Evolutionary conservation across 2,329 filamentous ascomycete genomes (phyloP), one percentile per base, ranked within the genome.

Genomic region (Xylaria hypoxylon): DNA sequence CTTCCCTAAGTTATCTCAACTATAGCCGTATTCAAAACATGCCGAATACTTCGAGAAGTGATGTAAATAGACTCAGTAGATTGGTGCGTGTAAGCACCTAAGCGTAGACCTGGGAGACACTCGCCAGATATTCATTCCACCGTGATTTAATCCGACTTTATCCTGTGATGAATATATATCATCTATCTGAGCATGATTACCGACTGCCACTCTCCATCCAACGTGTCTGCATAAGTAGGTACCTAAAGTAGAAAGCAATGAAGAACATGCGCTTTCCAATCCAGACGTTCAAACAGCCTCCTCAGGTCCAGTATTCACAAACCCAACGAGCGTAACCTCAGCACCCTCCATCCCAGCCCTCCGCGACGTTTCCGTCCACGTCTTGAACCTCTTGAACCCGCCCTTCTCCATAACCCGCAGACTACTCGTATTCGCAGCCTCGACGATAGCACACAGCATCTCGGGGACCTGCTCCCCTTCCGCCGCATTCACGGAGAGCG

Each of bases 371-470:
- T 33, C 53, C 24, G 24, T 59, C 59, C 59, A 66, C 3, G 26
- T 62, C 64, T 47, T 59, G 22, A 66, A 66, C 52, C 31, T 44
- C 64, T 17, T 58, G 11, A 66, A 66, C 3, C 64, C 64, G 6
- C 38, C 47, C 59, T 66, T 66, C 53, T 66, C 59, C 64, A 66
- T 48, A 2, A 66, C 48, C 28, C 64, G 31, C 45, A 53, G 19
- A 11, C 64, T 66, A 2, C 38, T 31, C 28, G 3, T 10, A 62
- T 66, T 66, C 22, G 28, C 22, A 2, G 4, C 22, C 24, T 62
- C 64, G 1, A 66, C 59, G 2, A 53, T 44, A 8, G 64, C 64
- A n/a, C 28, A 58, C 38, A 66, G n/a, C 59, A 59, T 62, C 53
- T 66, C 64, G 10, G 33, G 42, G 8, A 62, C 61, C 3, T 11